Evolutionary conservation across 306 rosid genomes (phyloP).

Genomic region (Vicia sativa): DNA sequence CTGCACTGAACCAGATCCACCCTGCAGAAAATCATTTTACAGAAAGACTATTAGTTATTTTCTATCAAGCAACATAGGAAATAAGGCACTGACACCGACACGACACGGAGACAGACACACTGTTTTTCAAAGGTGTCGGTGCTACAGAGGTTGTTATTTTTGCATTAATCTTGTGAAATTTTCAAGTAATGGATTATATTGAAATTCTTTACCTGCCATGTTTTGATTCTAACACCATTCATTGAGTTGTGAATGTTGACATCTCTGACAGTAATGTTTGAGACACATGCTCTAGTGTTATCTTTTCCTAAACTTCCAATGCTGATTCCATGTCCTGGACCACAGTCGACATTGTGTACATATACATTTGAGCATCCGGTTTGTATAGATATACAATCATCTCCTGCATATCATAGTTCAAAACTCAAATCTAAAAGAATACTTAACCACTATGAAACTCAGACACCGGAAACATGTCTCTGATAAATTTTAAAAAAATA

Average conservation of each 20-base stretch:
- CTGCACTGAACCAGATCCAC: slow-evolving; percentile 92
- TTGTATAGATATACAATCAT: slow-evolving; percentile 93
- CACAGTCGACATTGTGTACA: slow-evolving; percentile 87
- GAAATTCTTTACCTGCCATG: slow-evolving; percentile 86
- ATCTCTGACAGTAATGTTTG: slow-evolving; percentile 90
- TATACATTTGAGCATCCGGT: slow-evolving; percentile 96
- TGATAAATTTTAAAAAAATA: too few relatives aligned
- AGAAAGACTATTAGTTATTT: neutral
- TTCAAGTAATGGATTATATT: slow-evolving; percentile 26
- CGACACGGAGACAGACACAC: too few relatives aligned
- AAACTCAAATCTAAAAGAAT: slow-evolving; percentile 17
- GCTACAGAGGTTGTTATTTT: neutral
- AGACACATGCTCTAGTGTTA: slow-evolving; percentile 92
- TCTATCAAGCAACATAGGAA: too few relatives aligned
- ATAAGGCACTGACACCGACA: too few relatives aligned
- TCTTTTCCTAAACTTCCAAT: slow-evolving; percentile 92
- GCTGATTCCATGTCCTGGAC: slow-evolving; percentile 99
- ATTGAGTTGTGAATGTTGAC: slow-evolving; percentile 80
- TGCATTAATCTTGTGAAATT: neutral
- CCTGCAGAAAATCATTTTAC: slow-evolving; percentile 48
- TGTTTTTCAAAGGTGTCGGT: neutral
- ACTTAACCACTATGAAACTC: slow-evolving; percentile 2
- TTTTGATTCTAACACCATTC: slow-evolving; percentile 97
- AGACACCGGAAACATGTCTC: too few relatives aligned
- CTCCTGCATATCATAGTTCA: slow-evolving; percentile 60